These are phyloP conservation scores for Teunomyces stri DNA, from an alignment of 805 yeast species.

Conservation along the genomic window DNA sequence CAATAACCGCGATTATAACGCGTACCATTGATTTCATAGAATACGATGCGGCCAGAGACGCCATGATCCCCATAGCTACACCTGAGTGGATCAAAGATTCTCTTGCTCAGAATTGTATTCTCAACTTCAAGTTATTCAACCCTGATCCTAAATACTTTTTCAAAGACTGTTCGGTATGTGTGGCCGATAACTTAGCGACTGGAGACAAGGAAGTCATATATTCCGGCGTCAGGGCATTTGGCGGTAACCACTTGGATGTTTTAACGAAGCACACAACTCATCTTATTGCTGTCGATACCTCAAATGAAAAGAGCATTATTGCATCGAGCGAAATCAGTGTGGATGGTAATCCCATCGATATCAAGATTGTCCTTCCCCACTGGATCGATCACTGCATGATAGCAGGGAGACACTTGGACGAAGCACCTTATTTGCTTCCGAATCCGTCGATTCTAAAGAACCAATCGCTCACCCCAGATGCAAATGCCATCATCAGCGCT, in stretches of 20 bases:
- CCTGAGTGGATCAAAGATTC: slow-evolving; percentile 60
- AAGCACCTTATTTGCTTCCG: slow-evolving; percentile 50
- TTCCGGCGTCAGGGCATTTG: slow-evolving; percentile 68
- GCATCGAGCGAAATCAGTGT: slow-evolving; percentile 41
- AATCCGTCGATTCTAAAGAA: slow-evolving; percentile 13
- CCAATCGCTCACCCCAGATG: not conserved
- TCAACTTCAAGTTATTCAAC: slow-evolving; percentile 58
- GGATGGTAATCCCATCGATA: slow-evolving; percentile 27
- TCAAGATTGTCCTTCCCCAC: slow-evolving; percentile 66
- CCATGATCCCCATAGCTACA: slow-evolving; percentile 65
- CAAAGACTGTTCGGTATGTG: slow-evolving; percentile 58
- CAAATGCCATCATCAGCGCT: slow-evolving; percentile 7
- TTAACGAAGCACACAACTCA: slow-evolving; percentile 78
- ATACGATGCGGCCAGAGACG: slow-evolving; percentile 42
- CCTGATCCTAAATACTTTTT: slow-evolving; percentile 71
- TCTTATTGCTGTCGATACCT: slow-evolving; percentile 54
- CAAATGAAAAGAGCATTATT: slow-evolving; percentile 57
- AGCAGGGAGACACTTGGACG: slow-evolving; percentile 49
- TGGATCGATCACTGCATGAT: slow-evolving; percentile 78
- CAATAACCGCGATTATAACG: slow-evolving; percentile 51
- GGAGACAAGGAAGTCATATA: slow-evolving; percentile 67
- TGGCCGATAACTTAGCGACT: slow-evolving; percentile 52
- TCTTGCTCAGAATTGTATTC: slow-evolving; percentile 34
- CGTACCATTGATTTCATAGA: slow-evolving; percentile 51
- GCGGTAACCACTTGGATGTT: slow-evolving; percentile 67